Percentiles rank a stretch among this genome's conserved stretches.
phyloP scores from a whole-genome alignment of 192 early-diverging fungal genomes.

The Rhizophagus sp. region DNA sequence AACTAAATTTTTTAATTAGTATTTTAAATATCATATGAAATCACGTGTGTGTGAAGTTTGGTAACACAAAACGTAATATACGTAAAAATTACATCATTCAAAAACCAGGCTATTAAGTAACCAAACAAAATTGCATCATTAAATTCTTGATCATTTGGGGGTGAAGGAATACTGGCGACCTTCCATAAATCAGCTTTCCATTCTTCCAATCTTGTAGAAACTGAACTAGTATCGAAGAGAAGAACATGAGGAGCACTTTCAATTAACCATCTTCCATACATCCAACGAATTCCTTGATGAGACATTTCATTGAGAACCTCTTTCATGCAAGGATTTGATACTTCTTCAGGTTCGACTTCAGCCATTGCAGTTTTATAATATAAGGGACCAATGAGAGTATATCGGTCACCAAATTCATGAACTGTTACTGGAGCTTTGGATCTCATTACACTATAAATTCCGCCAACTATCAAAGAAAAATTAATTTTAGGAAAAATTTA shows the following conservation, averaged over 20 bases:
- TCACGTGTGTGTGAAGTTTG: background rate
- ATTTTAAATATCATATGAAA: background rate
- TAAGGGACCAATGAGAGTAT: constrained; percentile 90
- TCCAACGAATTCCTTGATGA: constrained; percentile 72
- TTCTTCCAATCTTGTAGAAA: constrained; percentile 79
- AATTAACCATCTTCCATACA: constrained; percentile 95
- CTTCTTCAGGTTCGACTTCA: constrained; percentile 86
- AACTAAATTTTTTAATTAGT: constrained; percentile 29
- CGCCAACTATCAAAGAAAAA: constrained; percentile 69
- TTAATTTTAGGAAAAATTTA: background rate
- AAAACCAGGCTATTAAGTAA: constrained; percentile 93
- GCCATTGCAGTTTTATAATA: constrained; percentile 83
- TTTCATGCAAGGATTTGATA: constrained; percentile 64
- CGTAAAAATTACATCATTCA: constrained; percentile 73
- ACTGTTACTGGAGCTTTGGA: constrained; percentile 95
- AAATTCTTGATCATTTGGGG: constrained; percentile 88
- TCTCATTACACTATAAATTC: constrained; percentile 98
- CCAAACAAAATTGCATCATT: constrained; percentile 96
- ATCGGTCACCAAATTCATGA: constrained; percentile 92
- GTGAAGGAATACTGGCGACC: constrained; percentile 86
- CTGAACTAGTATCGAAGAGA: constrained; percentile 83
- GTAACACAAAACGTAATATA: background rate
- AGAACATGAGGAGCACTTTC: constrained; percentile 90
- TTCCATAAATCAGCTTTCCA: constrained; percentile 98
- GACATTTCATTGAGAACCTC: constrained; percentile 71